These are phyloP conservation scores for Lumnitzera littorea DNA, from an alignment of 345 rosid genomes.

Conservation along the genomic window DNA sequence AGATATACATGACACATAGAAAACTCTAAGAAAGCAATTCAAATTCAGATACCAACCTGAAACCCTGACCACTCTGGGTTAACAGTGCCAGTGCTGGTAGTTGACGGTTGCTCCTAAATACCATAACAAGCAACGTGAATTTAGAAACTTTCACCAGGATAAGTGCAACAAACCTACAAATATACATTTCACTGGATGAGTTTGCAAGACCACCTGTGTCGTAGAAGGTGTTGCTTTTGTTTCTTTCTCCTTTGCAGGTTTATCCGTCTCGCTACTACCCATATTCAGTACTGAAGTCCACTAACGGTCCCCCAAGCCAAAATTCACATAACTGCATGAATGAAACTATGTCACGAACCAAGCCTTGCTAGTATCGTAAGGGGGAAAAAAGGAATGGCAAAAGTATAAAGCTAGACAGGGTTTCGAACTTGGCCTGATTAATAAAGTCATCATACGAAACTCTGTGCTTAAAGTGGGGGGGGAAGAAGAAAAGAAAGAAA, in stretches of 20 bases:
- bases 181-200: background rate
- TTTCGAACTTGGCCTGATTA: too few species aligned
- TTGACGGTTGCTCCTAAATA: conserved; percentile 63
- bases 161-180: conserved; percentile 7
- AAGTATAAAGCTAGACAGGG: too few species aligned
- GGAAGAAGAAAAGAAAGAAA: too few species aligned
- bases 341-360: too few species aligned
- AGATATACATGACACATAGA: conserved; percentile 3
- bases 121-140: conserved; percentile 2
- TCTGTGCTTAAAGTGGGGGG: too few species aligned
- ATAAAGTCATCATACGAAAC: too few species aligned
- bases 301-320: too few species aligned
- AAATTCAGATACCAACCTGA: conserved; percentile 71
- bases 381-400: too few species aligned
- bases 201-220: conserved; percentile 46
- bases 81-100: conserved; percentile 47
- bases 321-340: too few species aligned
- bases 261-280: conserved; percentile 22
- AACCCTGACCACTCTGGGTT: conserved; percentile 95
- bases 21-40: conserved; percentile 2
- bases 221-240: conserved; percentile 44
- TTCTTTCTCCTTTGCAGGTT: conserved; percentile 63
- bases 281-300: too few species aligned
- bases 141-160: conserved; percentile 3
- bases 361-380: too few species aligned